Conservation (phyloP, 108 stramenopile species). For the Nitzschia putrida region DNA sequence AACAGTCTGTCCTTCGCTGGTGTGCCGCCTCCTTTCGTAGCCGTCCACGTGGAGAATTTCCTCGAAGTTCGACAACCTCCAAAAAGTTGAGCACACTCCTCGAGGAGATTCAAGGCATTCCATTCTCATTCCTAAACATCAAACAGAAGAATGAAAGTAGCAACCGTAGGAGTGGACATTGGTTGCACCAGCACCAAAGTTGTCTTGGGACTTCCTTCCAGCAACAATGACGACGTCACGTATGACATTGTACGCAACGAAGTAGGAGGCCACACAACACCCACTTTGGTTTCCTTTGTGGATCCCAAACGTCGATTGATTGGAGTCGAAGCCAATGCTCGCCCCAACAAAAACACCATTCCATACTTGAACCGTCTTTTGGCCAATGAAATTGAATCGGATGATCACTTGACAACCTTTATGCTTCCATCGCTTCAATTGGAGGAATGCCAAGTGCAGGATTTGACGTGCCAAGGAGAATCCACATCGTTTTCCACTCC, state of each 20-base stretch:
- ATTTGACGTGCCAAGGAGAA: conserved; percentile 16
- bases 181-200: conserved; percentile 55
- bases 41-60: too few species aligned
- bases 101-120: too few species aligned
- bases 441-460: neutral
- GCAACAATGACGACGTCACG: conserved; percentile 1
- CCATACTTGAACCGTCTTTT: conserved; percentile 47
- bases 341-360: conserved; percentile 36
- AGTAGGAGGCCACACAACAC: conserved; percentile 46
- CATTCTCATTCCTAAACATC: too few species aligned
- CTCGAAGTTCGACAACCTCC: too few species aligned
- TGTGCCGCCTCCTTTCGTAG: too few species aligned
- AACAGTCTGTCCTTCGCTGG: too few species aligned
- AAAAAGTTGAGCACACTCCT: too few species aligned
- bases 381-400: conserved; percentile 1
- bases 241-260: conserved; percentile 54
- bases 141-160: too few species aligned
- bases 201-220: conserved; percentile 15
- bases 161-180: conserved; percentile 47
- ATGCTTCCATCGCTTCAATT: conserved; percentile 24
- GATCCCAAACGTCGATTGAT: conserved; percentile 29
- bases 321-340: conserved; percentile 35
- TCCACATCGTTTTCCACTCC: conserved; percentile 20
- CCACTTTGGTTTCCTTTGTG: conserved; percentile 42
- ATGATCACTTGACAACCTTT: conserved; percentile 24